Base-by-base conservation (phyloP, 208 protist genomes). In the Leishmania tropica region DNA sequence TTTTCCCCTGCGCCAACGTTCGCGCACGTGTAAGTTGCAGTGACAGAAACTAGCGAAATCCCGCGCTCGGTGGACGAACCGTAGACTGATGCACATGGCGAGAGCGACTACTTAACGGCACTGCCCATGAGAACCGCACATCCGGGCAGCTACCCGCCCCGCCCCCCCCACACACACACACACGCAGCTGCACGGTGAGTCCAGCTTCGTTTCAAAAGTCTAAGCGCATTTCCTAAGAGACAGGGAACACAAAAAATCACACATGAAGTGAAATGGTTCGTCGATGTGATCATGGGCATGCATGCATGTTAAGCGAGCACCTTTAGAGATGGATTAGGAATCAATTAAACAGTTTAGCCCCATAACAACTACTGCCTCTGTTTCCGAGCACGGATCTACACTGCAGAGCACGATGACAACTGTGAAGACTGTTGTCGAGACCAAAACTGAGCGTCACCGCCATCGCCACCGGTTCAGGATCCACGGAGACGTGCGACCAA, bases 311-410 rank as follows among this genome's bases (percentile, higher is more conserved):
- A 74, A 51, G 45, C 28, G 70, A 74, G 24, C 21, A 53, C 70
- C 45, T 35, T n/a, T 31, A 53, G 45, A 53, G 70, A 45, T 21
- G 2, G 21, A 54, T 74, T 74, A 31, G 51, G 45, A 74, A 54
- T 42, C 37, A n/a, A 48, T 74, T 74, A 54, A 51, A n/a, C 13
- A 74, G 70, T 13, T 74, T 74, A 74, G 47, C 70, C 21, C 45
- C 42, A 74, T 28, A 31, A 51, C 45, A 35, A 54, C 24, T 4
- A 8, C 37, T 24, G 28, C 21, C 45, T 74, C 70, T 10, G 11
- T 51, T 74, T 51, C 45, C 11, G 10, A 7, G 28, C 45, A 53
- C 28, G 7, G 17, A 15, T 28, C 28, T 17, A 45, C 21, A 37
- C 42, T 19, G 54, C 37, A 51, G 11, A 31, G 70, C 67, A 42